These are phyloP conservation scores for Micromonas commoda DNA, from an alignment of 139 green algal species.

Conservation along the genomic window DNA sequence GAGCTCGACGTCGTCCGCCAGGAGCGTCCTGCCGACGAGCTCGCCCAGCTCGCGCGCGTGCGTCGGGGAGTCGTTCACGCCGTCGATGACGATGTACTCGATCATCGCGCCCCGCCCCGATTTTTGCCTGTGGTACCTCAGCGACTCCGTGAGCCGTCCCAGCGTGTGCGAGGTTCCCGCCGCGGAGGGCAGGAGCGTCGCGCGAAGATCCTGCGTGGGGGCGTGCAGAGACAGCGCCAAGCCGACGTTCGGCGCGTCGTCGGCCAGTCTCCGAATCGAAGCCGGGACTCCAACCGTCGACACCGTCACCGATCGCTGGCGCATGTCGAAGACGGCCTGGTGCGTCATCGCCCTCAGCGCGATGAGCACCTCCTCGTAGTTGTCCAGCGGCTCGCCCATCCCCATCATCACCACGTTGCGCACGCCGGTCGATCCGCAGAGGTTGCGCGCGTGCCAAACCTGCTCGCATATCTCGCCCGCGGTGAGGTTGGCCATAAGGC, in stretches of 20 bases:
- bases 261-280: conserved; percentile 71
- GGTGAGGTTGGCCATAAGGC: conserved; percentile 84
- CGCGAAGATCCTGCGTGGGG: conserved; percentile 73
- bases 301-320: conserved; percentile 72
- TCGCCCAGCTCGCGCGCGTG: conserved; percentile 60
- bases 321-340: conserved; percentile 61
- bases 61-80: conserved; percentile 74
- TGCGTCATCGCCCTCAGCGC: conserved; percentile 65
- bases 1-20: too few species aligned
- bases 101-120: conserved; percentile 68
- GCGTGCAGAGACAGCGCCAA: conserved; percentile 85
- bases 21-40: conserved; percentile 36
- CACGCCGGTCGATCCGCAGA: conserved; percentile 60
- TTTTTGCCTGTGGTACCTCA: conserved; percentile 29
- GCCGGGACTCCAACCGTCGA: conserved; percentile 78
- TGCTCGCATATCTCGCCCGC: conserved; percentile 84
- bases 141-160: not conserved
- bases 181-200: conserved; percentile 78
- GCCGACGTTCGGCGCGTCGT: conserved; percentile 50
- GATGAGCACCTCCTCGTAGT: conserved; percentile 67
- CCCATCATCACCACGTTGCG: conserved; percentile 92
- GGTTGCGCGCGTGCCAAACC: conserved; percentile 57
- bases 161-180: conserved; percentile 37
- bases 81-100: conserved; percentile 84
- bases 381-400: conserved; percentile 91